A percentile compares a stretch with the other conserved stretches of the same genome.
Evolutionary conservation across 345 rosid species (phyloP).

Genomic region (Murraya koenigii): DNA sequence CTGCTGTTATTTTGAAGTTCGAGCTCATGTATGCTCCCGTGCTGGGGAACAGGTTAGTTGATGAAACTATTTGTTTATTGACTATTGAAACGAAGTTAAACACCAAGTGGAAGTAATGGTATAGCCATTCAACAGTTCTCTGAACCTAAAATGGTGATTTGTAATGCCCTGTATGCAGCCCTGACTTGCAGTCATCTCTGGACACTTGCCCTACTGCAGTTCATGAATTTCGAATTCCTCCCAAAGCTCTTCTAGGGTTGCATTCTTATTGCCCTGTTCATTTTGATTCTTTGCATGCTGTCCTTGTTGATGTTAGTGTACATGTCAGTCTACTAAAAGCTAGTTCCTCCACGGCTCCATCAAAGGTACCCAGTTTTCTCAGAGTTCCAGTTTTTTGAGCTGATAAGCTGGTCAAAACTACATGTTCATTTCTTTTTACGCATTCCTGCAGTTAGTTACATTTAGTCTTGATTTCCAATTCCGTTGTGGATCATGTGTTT

Average conservation of each 20-base stretch:
- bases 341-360: slow-evolving; percentile 35
- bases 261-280: slow-evolving; percentile 94
- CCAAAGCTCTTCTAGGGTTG: slow-evolving; percentile 87
- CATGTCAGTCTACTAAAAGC: slow-evolving; percentile 70
- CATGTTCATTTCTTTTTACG: neutral
- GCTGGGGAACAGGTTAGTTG: slow-evolving; percentile 50
- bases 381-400: slow-evolving; percentile 6
- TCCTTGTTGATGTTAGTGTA: slow-evolving; percentile 74
- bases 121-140: neutral
- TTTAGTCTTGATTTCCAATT: neutral
- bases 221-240: slow-evolving; percentile 90
- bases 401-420: neutral
- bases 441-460: neutral
- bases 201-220: slow-evolving; percentile 60
- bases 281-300: slow-evolving; percentile 86
- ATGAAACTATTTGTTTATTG: neutral
- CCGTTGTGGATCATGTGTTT: neutral
- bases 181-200: slow-evolving; percentile 43
- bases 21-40: slow-evolving; percentile 82
- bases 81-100: neutral
- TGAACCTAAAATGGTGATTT: slow-evolving; percentile 6
- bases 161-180: slow-evolving; percentile 33
- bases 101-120: neutral
- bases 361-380: slow-evolving; percentile 59
- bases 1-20: slow-evolving; percentile 84